Conservation (phyloP, 192 early-diverging fungal species). For the Linderina pennispora region DNA sequence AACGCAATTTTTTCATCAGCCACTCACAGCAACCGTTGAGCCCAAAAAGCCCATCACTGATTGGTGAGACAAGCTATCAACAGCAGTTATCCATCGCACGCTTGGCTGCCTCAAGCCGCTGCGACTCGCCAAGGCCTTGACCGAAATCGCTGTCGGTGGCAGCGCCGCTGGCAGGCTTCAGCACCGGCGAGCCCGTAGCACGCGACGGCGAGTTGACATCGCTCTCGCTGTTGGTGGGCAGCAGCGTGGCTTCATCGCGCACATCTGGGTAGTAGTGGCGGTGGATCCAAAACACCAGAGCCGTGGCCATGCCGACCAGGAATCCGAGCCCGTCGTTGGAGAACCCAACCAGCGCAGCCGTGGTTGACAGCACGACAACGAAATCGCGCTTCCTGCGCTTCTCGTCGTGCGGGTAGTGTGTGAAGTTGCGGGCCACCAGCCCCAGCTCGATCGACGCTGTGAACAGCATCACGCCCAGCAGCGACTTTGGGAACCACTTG, state of each 20-base stretch:
- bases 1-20: too few species aligned
- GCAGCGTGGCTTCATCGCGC: conserved; percentile 6
- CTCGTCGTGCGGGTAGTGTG: conserved; percentile 29
- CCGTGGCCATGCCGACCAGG: conserved; percentile 56
- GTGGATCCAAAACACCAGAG: conserved; percentile 43
- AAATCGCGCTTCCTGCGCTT: conserved; percentile 47
- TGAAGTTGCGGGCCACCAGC: conserved; percentile 48
- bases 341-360: conserved; percentile 64
- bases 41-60: background rate
- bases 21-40: too few species aligned
- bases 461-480: conserved; percentile 86
- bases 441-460: conserved; percentile 74
- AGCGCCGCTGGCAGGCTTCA: background rate
- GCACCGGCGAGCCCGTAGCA: too few species aligned
- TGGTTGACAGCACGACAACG: conserved; percentile 66
- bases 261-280: background rate
- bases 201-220: too few species aligned
- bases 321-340: conserved; percentile 81
- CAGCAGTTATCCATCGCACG: conserved; percentile 19
- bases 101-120: conserved; percentile 4
- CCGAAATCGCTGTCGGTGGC: background rate
- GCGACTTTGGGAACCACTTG: conserved; percentile 62
- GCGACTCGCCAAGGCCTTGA: background rate
- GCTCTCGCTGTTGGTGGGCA: conserved; percentile 6
- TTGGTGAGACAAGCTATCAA: too few species aligned